Evolutionary conservation across 768 basidiomycete species (phyloP).

Genomic region (Naganishia vaughanmartiniae): DNA sequence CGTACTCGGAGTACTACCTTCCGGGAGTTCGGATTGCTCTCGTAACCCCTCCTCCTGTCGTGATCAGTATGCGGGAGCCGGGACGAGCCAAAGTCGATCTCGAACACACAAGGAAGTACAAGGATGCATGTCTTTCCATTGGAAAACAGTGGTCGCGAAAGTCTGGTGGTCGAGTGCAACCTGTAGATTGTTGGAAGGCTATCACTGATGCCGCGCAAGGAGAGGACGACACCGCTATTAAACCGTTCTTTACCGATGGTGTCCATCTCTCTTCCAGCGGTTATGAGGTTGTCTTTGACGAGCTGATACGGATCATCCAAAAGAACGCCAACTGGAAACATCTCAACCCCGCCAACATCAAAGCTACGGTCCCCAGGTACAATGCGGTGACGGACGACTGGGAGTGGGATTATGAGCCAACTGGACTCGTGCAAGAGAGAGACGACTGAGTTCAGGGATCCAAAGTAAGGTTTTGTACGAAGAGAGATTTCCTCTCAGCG

Average conservation of each 20-base stretch:
- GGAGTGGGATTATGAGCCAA: constrained; percentile 7
- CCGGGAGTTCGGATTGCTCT: constrained; percentile 72
- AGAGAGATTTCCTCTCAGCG: background rate
- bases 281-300: constrained; percentile 70
- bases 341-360: constrained; percentile 25
- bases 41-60: constrained; percentile 81
- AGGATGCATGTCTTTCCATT: constrained; percentile 62
- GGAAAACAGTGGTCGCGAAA: constrained; percentile 17
- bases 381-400: constrained; percentile 2
- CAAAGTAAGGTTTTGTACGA: background rate
- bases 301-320: constrained; percentile 61
- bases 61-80: constrained; percentile 27
- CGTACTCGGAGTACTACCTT: constrained; percentile 65
- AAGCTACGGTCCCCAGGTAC: constrained; percentile 22
- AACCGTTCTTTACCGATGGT: constrained; percentile 61
- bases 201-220: constrained; percentile 50
- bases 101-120: constrained; percentile 60
- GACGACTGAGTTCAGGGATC: background rate
- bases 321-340: constrained; percentile 3
- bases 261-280: constrained; percentile 72
- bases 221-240: constrained; percentile 56
- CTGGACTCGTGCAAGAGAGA: background rate
- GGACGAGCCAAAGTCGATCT: background rate
- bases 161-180: background rate
- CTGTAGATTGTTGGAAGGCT: constrained; percentile 5